Conservation (phyloP, 371 early-diverging fungal genomes). For the Mucor irregularis region DNA sequence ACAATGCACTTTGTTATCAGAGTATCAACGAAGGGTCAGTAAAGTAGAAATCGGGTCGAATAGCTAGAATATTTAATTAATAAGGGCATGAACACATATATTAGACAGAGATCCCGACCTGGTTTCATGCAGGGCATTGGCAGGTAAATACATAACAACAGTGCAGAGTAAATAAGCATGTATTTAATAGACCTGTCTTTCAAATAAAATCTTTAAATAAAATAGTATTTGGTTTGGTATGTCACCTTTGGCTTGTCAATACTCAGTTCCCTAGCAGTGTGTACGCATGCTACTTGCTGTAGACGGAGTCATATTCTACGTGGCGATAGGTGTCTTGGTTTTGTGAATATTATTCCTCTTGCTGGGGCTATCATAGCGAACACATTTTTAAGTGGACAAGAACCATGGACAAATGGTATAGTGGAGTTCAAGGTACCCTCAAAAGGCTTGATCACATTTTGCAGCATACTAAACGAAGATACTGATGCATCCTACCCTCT, state of each 20-base stretch:
- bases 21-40: slow-evolving; percentile 31
- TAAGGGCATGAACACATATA: neutral
- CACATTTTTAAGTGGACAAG: slow-evolving; percentile 29
- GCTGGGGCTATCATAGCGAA: slow-evolving; percentile 10
- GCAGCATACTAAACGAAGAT: slow-evolving; percentile 18
- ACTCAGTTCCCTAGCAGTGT: slow-evolving; percentile 22
- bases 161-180: neutral
- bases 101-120: slow-evolving; percentile 31
- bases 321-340: slow-evolving; percentile 33
- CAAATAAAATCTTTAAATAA: neutral
- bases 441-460: slow-evolving; percentile 35
- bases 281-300: slow-evolving; percentile 35
- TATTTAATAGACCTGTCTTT: neutral
- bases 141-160: slow-evolving; percentile 19
- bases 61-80: neutral
- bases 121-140: slow-evolving; percentile 42
- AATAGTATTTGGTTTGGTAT: slow-evolving; percentile 38
- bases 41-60: neutral
- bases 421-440: slow-evolving; percentile 35
- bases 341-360: slow-evolving; percentile 19
- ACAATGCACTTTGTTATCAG: slow-evolving; percentile 30
- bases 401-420: slow-evolving; percentile 41
- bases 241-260: slow-evolving; percentile 24
- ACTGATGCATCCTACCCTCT: slow-evolving; percentile 29
- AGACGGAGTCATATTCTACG: slow-evolving; percentile 28